Conservation (phyloP, 148 eudicot genomes). For the Spergularia marina region DNA sequence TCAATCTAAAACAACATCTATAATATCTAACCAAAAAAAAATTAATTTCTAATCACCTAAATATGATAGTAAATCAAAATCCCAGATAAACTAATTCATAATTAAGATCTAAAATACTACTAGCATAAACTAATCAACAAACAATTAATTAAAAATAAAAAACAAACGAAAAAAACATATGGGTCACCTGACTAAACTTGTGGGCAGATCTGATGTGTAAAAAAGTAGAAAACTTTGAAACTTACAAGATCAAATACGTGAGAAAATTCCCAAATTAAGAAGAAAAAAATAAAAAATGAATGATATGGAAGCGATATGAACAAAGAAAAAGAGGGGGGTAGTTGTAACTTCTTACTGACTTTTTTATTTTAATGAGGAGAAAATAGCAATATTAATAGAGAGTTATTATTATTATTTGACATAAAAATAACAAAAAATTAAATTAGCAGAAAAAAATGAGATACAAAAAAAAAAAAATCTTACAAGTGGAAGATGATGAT, state of each 20-base stretch:
- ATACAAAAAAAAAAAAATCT: background rate
- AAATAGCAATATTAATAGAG: background rate
- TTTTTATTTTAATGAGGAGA: background rate
- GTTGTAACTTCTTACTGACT: background rate
- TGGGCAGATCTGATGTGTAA: background rate
- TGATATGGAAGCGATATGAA: background rate
- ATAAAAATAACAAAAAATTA: too few relatives aligned
- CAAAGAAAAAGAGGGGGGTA: background rate
- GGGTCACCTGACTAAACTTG: background rate
- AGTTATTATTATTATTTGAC: background rate
- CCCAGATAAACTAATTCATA: too few relatives aligned
- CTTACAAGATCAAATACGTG: background rate
- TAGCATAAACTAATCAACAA: background rate
- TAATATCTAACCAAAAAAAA: too few relatives aligned
- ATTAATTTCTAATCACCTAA: too few relatives aligned
- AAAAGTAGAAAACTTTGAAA: background rate
- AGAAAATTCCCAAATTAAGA: background rate
- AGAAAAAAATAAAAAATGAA: background rate
- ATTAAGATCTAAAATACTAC: too few relatives aligned
- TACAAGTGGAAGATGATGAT: conserved; percentile 14
- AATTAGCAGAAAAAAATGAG: background rate
- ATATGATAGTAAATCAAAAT: too few relatives aligned
- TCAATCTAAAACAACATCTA: too few relatives aligned
- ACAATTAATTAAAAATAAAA: background rate
- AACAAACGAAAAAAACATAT: background rate